Evolutionary conservation across 176 grass and related monocot species (phyloP).

Genomic region (Cenchrus fungigraminus): DNA sequence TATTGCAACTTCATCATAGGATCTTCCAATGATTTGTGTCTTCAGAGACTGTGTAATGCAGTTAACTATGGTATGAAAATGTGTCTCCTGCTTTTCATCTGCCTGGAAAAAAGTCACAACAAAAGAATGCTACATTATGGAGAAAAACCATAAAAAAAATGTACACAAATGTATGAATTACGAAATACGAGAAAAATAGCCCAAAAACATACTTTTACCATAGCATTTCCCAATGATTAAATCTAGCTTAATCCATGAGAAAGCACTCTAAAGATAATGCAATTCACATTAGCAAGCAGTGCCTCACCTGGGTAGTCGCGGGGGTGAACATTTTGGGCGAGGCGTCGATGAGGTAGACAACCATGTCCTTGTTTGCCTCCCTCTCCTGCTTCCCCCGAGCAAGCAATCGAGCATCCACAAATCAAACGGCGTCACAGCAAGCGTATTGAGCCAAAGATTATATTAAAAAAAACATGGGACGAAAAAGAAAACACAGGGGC

Average conservation of each 20-base stretch:
- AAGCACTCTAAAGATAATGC: not conserved
- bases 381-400: slow-evolving; percentile 63
- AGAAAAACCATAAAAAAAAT: slow-evolving; percentile 7
- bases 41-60: slow-evolving; percentile 76
- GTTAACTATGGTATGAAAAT: slow-evolving; percentile 74
- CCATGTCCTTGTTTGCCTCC: slow-evolving; percentile 83
- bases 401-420: slow-evolving; percentile 31
- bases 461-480: not conserved
- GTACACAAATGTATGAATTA: not conserved
- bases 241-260: not conserved
- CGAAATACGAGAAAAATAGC: not conserved
- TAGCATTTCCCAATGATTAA: not conserved
- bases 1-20: slow-evolving; percentile 87
- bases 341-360: slow-evolving; percentile 90
- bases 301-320: slow-evolving; percentile 51
- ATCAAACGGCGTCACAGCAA: not conserved
- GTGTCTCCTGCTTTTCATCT: slow-evolving; percentile 59
- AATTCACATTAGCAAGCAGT: not conserved
- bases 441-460: not conserved
- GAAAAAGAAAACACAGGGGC: not conserved
- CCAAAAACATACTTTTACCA: not conserved
- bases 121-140: slow-evolving; percentile 16
- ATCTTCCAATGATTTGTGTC: slow-evolving; percentile 84
- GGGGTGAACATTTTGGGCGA: slow-evolving; percentile 92
- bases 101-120: slow-evolving; percentile 38